phyloP scores from a whole-genome alignment of 345 rosid genomes.

The Excoecaria cochinchinensis region DNA sequence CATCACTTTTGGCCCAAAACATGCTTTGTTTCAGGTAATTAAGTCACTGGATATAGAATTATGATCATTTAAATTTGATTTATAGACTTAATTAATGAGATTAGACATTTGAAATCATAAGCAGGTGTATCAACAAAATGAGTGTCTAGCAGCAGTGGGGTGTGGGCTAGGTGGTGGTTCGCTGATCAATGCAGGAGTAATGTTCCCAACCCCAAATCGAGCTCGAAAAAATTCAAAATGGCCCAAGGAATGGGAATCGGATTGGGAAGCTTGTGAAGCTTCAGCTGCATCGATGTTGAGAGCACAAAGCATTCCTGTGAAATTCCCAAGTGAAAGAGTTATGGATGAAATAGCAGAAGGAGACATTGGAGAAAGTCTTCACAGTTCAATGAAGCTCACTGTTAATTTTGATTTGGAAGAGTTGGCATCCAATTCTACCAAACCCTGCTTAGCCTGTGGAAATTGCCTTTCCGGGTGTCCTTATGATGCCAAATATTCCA shows the following conservation, averaged over 20 bases:
- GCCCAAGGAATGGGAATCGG: constrained; percentile 45
- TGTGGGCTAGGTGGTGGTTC: constrained; percentile 51
- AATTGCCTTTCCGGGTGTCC: constrained; percentile 51
- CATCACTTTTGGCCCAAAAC: constrained; percentile 38
- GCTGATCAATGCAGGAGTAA: constrained; percentile 39
- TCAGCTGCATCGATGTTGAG: constrained; percentile 41
- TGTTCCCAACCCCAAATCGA: constrained; percentile 38
- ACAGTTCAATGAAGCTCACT: constrained; percentile 33
- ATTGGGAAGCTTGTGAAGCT: constrained; percentile 40
- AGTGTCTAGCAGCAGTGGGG: constrained; percentile 40
- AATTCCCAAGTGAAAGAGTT: constrained; percentile 36
- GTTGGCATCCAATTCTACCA: constrained; percentile 12
- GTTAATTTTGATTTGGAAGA: constrained; percentile 34
- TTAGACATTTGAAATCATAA: not conserved
- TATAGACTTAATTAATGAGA: no score
- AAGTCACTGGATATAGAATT: not conserved
- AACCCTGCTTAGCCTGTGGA: constrained; percentile 44
- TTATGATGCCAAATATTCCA: constrained; percentile 47
- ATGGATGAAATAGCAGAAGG: constrained; percentile 26
- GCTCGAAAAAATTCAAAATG: constrained; percentile 37
- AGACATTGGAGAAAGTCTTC: constrained; percentile 27
- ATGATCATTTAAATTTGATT: not conserved
- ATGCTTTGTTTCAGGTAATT: constrained; percentile 40
- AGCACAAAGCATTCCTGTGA: constrained; percentile 30
- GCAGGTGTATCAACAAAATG: constrained; percentile 33